phyloP scores from a whole-genome alignment of 169 alveolate genomes.

The Plasmodium gallinaceum region DNA sequence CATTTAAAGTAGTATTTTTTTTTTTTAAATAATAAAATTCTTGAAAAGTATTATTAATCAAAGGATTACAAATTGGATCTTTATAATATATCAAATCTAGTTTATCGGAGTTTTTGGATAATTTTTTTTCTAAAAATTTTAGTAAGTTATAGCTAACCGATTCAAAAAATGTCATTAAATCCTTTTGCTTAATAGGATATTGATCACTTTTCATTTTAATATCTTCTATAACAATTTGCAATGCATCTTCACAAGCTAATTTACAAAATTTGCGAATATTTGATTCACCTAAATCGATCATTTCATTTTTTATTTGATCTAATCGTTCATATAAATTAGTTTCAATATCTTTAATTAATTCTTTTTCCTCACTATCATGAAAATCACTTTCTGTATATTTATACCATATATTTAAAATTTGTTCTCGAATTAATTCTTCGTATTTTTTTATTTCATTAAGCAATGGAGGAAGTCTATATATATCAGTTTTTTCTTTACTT shows the following conservation, averaged over 20 bases:
- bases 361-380: slow-evolving; percentile 75
- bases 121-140: slow-evolving; percentile 73
- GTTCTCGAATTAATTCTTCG: slow-evolving; percentile 76
- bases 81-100: slow-evolving; percentile 70
- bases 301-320: slow-evolving; percentile 69
- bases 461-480: slow-evolving; percentile 63
- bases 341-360: slow-evolving; percentile 76
- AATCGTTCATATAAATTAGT: slow-evolving; percentile 69
- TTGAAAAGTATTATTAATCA: slow-evolving; percentile 71
- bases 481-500: slow-evolving; percentile 7
- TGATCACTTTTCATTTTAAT: slow-evolving; percentile 77
- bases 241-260: slow-evolving; percentile 78
- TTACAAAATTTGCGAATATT: slow-evolving; percentile 72
- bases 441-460: slow-evolving; percentile 64
- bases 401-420: slow-evolving; percentile 76
- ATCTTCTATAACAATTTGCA: slow-evolving; percentile 75
- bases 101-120: slow-evolving; percentile 71
- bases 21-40: slow-evolving; percentile 74
- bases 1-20: slow-evolving; percentile 70
- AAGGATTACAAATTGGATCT: slow-evolving; percentile 70
- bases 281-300: slow-evolving; percentile 72
- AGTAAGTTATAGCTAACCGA: slow-evolving; percentile 74
- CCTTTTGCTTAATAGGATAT: slow-evolving; percentile 76
- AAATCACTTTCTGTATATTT: slow-evolving; percentile 77
- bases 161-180: slow-evolving; percentile 56